These are phyloP conservation scores for Penicillium sp. DNA, from an alignment of 2,329 filamentous ascomycete species.

Conservation along the genomic window DNA sequence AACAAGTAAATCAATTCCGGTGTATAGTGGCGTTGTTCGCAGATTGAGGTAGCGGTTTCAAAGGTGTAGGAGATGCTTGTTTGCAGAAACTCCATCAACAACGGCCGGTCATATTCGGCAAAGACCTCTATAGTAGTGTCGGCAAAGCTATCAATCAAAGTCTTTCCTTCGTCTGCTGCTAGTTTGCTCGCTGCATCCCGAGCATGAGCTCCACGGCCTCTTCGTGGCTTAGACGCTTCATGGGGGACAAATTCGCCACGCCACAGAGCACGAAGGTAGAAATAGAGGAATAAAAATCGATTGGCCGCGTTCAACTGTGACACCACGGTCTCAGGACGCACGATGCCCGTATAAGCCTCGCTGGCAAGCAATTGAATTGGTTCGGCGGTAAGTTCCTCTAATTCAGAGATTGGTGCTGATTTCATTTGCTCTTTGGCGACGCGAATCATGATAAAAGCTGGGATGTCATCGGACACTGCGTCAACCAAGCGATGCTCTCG, in stretches of 20 bases:
- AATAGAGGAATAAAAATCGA: conserved; percentile 75
- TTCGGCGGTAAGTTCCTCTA: conserved; percentile 77
- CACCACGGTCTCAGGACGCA: conserved; percentile 74
- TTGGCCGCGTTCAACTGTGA: conserved; percentile 68
- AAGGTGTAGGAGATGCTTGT: conserved; percentile 84
- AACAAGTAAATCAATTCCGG: conserved; percentile 94
- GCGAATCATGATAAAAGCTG: conserved; percentile 81
- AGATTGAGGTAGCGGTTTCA: conserved; percentile 68
- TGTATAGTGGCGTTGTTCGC: conserved; percentile 75
- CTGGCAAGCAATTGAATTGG: conserved; percentile 83
- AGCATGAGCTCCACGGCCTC: conserved; percentile 37
- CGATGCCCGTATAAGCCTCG: conserved; percentile 84
- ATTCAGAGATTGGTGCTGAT: conserved; percentile 64
- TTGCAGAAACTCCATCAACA: conserved; percentile 85
- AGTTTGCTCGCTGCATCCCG: conserved; percentile 48
- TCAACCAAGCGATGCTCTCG: conserved; percentile 86
- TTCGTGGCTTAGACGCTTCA: conserved; percentile 33
- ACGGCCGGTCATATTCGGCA: conserved; percentile 71
- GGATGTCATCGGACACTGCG: conserved; percentile 83
- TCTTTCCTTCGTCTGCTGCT: conserved; percentile 56
- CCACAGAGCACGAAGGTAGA: conserved; percentile 88
- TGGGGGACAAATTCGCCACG: conserved; percentile 62
- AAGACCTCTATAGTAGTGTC: conserved; percentile 85
- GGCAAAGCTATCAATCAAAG: conserved; percentile 79
- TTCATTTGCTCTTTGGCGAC: conserved; percentile 69